Percentiles rank a stretch among this genome's conserved stretches.
phyloP scores from a whole-genome alignment of 1,284 basidiomycete species.

The Prillingera fragicola region DNA sequence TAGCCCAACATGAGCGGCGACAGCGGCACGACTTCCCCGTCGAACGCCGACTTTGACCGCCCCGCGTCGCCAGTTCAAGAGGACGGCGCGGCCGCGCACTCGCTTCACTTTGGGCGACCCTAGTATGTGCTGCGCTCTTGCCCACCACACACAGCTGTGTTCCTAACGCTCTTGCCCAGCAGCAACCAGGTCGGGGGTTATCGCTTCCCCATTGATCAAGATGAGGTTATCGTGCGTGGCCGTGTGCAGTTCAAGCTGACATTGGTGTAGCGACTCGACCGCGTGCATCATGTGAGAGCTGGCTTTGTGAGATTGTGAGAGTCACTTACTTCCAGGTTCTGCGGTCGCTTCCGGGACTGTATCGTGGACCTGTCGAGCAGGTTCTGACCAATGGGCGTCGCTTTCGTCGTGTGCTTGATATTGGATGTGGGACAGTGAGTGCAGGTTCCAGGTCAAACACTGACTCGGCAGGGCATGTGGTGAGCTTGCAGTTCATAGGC shows the following conservation, averaged over 20 bases:
- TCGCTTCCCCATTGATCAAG: conserved; percentile 20
- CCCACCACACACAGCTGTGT: neutral
- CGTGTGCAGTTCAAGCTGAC: neutral
- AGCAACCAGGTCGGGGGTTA: conserved; percentile 17
- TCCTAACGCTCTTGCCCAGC: conserved; percentile 2
- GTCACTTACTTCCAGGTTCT: neutral
- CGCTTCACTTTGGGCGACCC: neutral
- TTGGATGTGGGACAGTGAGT: conserved; percentile 25
- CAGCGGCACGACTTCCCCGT: no score
- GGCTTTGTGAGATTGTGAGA: neutral
- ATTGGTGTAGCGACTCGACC: conserved; percentile 15
- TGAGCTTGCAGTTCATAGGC: neutral
- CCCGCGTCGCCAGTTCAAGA: neutral
- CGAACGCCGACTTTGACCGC: no score
- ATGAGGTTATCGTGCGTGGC: conserved; percentile 15
- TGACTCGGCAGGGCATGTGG: conserved; percentile 2
- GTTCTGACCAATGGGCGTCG: conserved; percentile 5
- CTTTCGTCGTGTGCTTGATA: conserved; percentile 12
- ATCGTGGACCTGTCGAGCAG: conserved; percentile 17
- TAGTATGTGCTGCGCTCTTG: conserved; percentile 3
- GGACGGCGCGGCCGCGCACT: neutral
- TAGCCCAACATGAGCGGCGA: no score
- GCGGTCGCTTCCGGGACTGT: conserved; percentile 13
- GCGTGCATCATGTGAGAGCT: conserved; percentile 17
- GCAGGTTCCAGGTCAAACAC: neutral